Evolutionary conservation across 148 eudicot genomes (phyloP), one percentile per base, ranked within the genome.

Genomic region (Dianthus caryophyllus): DNA sequence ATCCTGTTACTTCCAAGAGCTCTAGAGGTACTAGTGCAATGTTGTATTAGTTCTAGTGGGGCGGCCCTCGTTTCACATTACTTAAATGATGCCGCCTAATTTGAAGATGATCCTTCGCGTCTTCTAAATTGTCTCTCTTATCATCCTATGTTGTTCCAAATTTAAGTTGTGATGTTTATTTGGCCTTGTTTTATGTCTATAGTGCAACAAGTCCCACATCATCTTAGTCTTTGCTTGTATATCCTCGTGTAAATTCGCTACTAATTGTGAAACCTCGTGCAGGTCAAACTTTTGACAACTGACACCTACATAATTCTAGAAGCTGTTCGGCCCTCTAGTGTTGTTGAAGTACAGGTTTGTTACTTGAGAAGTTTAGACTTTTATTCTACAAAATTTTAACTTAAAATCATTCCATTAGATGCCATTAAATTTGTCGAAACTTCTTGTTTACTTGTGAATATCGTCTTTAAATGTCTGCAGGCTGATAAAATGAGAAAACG

Each of bases 321-420:
- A 52, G 86, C 86, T 70, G 66, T 92, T 41, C 77, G 74, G 44
- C 16, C 65, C 62, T 92, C 97, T 33, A 74, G 50, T 72, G 76
- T 82, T 61, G 86, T 92, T 47, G 97, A 92, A 81, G 78, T 80
- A 17, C 85, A 87, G 93, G 97, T 92, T 14, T 27, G 60, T 72
- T 25, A 21, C 53, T 14, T 58, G 15, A 29, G 9, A 51, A 30
- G 2, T 69, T 55, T 17, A 46, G 12, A 17, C 2, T 41, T 14
- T 21, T 63, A 16, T 63, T 39, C 10, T 25, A 15, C 66, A 22
- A 24, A 29, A 43, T 26, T 7, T 31, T 71, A 10, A 27, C 26
- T n/a, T 47, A 47, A 30, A 9, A 1, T 64, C 9, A 16, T 0
- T 16, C 33, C 16, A 43, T 47, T 11, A 49, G 30, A 31, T 33